Percentiles rank a stretch among this genome's conserved stretches.
These are phyloP conservation scores for Reticulascus tulasneorum DNA, from an alignment of 2,329 filamentous ascomycete species.

Conservation along the genomic window DNA sequence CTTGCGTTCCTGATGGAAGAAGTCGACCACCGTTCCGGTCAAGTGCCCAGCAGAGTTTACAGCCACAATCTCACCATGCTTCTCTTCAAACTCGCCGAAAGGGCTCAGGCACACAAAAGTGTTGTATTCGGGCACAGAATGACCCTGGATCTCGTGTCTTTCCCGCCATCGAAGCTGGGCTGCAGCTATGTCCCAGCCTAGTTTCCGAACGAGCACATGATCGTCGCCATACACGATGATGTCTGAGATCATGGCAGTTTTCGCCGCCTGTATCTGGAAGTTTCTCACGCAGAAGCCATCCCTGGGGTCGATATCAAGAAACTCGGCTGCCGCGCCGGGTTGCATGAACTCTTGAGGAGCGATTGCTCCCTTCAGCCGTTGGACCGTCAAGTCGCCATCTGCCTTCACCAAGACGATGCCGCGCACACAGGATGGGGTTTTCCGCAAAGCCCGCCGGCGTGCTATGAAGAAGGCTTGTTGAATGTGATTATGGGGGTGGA, in stretches of 20 bases:
- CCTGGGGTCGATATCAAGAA: slow-evolving; percentile 78
- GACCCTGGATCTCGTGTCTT: slow-evolving; percentile 53
- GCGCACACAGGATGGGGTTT: slow-evolving; percentile 71
- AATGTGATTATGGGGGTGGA: slow-evolving; percentile 83
- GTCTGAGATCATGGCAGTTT: slow-evolving; percentile 82
- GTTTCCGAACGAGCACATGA: slow-evolving; percentile 53
- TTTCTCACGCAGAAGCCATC: slow-evolving; percentile 95
- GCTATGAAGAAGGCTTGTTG: slow-evolving; percentile 88
- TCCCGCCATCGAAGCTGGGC: slow-evolving; percentile 76
- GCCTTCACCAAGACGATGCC: slow-evolving; percentile 85
- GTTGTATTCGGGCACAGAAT: slow-evolving; percentile 65
- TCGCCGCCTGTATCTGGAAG: slow-evolving; percentile 93
- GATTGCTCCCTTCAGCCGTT: slow-evolving; percentile 83
- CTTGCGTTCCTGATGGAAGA: slow-evolving; percentile 79
- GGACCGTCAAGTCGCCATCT: slow-evolving; percentile 68
- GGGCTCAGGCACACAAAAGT: slow-evolving; percentile 70
- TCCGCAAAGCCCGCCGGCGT: slow-evolving; percentile 65
- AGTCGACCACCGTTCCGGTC: slow-evolving; percentile 79
- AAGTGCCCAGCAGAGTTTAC: slow-evolving; percentile 66
- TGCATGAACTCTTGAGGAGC: slow-evolving; percentile 75
- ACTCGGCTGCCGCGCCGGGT: slow-evolving; percentile 44
- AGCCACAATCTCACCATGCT: slow-evolving; percentile 67
- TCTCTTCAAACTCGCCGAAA: slow-evolving; percentile 69
- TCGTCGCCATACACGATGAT: slow-evolving; percentile 88
- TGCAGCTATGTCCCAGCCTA: slow-evolving; percentile 65